Evolutionary conservation across 2,329 filamentous ascomycete species (phyloP), one percentile per base, ranked within the genome.

Genomic region (Alternaria longipes): DNA sequence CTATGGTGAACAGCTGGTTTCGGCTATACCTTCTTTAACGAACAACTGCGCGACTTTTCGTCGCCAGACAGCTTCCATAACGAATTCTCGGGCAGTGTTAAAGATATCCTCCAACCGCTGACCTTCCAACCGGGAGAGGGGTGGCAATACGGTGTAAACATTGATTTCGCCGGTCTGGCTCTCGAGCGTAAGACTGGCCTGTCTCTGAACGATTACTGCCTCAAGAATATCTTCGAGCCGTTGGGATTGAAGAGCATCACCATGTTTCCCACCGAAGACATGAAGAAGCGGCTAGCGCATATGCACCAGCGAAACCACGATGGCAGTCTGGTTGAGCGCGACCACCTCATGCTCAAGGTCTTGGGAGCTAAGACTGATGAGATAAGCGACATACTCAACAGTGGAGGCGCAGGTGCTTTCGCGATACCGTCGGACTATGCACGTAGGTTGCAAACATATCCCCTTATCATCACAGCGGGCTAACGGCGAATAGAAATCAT

Each of bases 331-430:
- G 63, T 63, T 4, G 72, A 74, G 63, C 70, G 78, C 38, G 84
- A 89, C 56, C 87, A 89, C 67, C 69, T 84, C 1, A 79, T 82
- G 38, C 83, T 84, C 7, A 76, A 77, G 8, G 81, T 85, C 0
- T 71, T 88, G 3, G 70, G 82, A 8, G 81, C 77, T 3, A 74
- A 81, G 6, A 77, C 75, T 4, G 72, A 80, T 6, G 75, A 81
- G 2, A 80, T 85, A 38, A 75, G 76, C 16, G 55, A 65, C 14
- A 71, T 85, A 3, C 84, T 89, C 69, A 83, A 89, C 71, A 85
- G 83, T 49, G 89, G 85, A 9, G 89, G 89, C 3, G 87, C 82
- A 12, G 89, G 89, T 2, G 81, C 84, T 57, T 91, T 87, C 69
- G 85, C 86, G 16, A 79, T 74, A 59, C 86, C 87, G 0, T 80